phyloP scores from a whole-genome alignment of 1,284 basidiomycete genomes.

The Phellopilus nigrolimitatus region DNA sequence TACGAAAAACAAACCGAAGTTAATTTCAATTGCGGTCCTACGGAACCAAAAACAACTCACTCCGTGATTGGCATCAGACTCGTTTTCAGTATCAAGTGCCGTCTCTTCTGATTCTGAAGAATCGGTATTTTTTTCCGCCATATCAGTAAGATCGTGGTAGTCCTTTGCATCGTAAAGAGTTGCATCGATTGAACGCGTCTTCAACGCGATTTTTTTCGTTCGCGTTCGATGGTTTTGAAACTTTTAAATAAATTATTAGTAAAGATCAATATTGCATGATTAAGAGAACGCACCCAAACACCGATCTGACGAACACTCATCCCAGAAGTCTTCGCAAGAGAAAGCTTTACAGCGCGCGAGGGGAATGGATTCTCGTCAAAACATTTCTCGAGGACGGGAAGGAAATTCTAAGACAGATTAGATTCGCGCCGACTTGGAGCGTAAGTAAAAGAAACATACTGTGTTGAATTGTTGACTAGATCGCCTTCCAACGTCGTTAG shows the following conservation, averaged over 20 bases:
- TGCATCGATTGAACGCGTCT: background rate
- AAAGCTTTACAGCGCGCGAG: background rate
- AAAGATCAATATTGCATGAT: background rate
- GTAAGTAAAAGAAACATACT: background rate
- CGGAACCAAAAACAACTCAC: background rate
- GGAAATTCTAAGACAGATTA: conserved; percentile 2
- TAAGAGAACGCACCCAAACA: conserved; percentile 9
- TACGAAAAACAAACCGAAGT: background rate
- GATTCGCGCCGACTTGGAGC: background rate
- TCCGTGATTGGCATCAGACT: background rate
- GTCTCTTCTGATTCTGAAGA: background rate
- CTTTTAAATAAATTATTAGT: background rate
- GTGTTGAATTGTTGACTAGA: too few species aligned
- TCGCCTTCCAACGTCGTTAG: too few species aligned
- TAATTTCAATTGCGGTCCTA: too few species aligned
- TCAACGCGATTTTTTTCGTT: background rate
- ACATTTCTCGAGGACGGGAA: conserved; percentile 4
- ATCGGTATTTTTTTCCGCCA: too few species aligned
- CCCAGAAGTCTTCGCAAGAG: conserved; percentile 10
- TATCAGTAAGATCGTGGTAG: too few species aligned
- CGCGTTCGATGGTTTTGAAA: conserved; percentile 17
- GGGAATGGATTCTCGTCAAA: conserved; percentile 10
- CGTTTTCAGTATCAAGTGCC: background rate
- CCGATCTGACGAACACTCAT: conserved; percentile 14
- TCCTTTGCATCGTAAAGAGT: too few species aligned